Base-by-base conservation (phyloP, 2,329 filamentous ascomycete species). In the Orbilia javanica region DNA sequence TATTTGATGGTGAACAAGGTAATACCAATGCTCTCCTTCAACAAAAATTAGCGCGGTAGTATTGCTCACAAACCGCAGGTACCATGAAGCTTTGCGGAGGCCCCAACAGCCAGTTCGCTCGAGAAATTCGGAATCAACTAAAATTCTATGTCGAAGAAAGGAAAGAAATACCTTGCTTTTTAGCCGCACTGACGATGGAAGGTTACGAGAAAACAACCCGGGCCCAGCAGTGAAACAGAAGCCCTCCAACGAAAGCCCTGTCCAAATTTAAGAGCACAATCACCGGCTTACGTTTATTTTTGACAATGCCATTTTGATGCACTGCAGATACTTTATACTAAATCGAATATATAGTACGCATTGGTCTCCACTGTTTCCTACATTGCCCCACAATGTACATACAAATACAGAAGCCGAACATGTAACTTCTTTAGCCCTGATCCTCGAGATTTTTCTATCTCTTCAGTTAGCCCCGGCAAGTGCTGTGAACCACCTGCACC, bases 81-180 rank as follows among this genome's bases (percentile, higher is more conserved):
- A 97, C 94, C 0, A 99, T 99, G 96, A 99, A 99, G 87, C 92
- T 99, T 72, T 93, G 91, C 36, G 96, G 96, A 0, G 96, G 96
- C 0, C 93, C 94, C 0, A 89, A 92, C 82, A 96, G 93, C 83
- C 88, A 90, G 11, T 99, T 99, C 84, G 96, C 94, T 0, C 86
- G 89, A 69, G 91, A 94, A 84, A 97, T 99, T 79, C 89, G 89
- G 80, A 92, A 93, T 82, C 89, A 94, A 83, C 95, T 97, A 82
- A 91, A 93, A 80, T 98, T 97, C 84, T 99, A 96, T 95, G 95
- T 98, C 0, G 89, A 96, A 82, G 94, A 96, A 82, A 90, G 94
- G 86, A 80, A 82, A 66, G 81, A 79, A 60, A 82, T 82, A 20
- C 81, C 81, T 10, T 82, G 81, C 48, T 69, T 82, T 29, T 78